Evolutionary conservation across 495 filamentous ascomycete genomes (phyloP), one percentile per base, ranked within the genome.

Genomic region (Trichocladium uniseriatum): DNA sequence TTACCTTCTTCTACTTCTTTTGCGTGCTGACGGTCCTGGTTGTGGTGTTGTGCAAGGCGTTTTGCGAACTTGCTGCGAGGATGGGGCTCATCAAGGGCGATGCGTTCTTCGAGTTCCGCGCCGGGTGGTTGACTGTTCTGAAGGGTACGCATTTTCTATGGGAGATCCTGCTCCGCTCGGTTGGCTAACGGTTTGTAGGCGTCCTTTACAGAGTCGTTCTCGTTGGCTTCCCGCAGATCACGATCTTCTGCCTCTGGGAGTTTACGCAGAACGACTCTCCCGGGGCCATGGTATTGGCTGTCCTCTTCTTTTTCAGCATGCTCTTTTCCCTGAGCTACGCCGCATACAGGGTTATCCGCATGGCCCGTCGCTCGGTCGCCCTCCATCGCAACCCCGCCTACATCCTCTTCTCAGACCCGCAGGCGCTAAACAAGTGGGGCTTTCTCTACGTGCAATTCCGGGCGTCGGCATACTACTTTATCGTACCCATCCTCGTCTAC

Each of bases 361-460:
- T 98, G 44, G 92, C 92, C 15, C 86, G 83, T 54, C 85, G 88
- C 46, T 95, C 90, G 5, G 81, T 95, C 47, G 68, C 78, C 10
- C 86, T 95, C 78, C 91, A 98, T 76, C 88, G 88, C 62, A 98
- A 96, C 65, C 91, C 92, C 10, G 91, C 89, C 39, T 97, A 96
- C 60, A 95, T 96, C 56, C 79, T 98, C 32, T 98, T 94, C 73
- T 95, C 92, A 7, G 92, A 98, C 59, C 88, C 89, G 9, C 76
- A 84, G 42, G 81, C 86, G 29, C 71, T 98, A 50, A 96, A 98
- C 79, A 94, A 95, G 71, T 96, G 92, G 92, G 92, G 92, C 14
- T 98, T 97, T 71, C 71, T 98, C 24, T 98, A 98, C 63, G 87
- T 98, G 48, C 92, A 96, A 65, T 97, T 95, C 74, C 84, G 90